These are phyloP conservation scores for Entomortierella parvispora DNA, from an alignment of 192 early-diverging fungal species.

Conservation along the genomic window DNA sequence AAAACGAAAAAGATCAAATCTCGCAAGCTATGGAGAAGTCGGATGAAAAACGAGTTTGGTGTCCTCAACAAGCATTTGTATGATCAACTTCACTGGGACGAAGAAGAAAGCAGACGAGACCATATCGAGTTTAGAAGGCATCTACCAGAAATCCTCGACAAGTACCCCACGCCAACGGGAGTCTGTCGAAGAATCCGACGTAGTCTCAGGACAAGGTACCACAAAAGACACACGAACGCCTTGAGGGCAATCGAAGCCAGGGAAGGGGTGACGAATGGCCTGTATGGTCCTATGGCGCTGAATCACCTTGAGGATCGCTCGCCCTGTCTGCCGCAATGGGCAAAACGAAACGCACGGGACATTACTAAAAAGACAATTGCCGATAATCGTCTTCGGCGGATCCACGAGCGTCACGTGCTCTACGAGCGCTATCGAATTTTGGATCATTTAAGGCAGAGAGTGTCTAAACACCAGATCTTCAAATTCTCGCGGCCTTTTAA, in stretches of 20 bases:
- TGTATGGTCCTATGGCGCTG: neutral
- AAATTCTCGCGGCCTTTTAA: neutral
- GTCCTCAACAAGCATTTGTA: neutral
- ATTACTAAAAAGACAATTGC: conserved; percentile 4
- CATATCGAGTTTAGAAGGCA: too few relatives aligned
- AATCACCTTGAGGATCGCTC: conserved; percentile 16
- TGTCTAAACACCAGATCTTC: neutral
- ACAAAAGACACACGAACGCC: neutral
- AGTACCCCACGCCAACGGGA: too few relatives aligned
- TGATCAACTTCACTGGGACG: conserved; percentile 3
- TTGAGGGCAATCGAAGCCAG: too few relatives aligned
- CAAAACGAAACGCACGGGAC: conserved; percentile 14
- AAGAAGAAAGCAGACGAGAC: neutral
- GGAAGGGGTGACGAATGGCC: neutral
- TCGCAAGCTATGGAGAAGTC: too few relatives aligned
- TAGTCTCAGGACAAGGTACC: neutral
- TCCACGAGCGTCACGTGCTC: conserved; percentile 15
- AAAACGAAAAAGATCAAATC: neutral
- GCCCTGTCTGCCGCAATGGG: conserved; percentile 17
- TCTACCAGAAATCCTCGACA: neutral
- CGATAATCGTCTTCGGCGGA: conserved; percentile 15
- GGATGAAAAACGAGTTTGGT: neutral
- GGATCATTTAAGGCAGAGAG: neutral
- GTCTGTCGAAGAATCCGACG: too few relatives aligned
- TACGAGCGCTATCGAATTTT: neutral